Evolutionary conservation across 306 rosid genomes (phyloP).

Genomic region (Lotus japonicus): DNA sequence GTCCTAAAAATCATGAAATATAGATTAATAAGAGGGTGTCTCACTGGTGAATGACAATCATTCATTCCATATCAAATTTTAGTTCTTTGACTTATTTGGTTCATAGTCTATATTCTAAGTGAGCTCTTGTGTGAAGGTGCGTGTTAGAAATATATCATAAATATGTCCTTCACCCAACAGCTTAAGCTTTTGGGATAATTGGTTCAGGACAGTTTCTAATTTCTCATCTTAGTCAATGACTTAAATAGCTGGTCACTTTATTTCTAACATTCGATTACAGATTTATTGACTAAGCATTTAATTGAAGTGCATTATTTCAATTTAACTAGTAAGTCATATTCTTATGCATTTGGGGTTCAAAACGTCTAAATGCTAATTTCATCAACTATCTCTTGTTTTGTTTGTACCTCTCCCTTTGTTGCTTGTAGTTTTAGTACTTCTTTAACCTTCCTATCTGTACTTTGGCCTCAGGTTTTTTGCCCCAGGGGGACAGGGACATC

Average conservation of each 20-base stretch:
- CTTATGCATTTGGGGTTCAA: background rate
- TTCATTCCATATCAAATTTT: background rate
- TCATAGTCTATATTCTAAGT: background rate
- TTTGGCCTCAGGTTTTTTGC: constrained; percentile 47
- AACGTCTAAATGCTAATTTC: background rate
- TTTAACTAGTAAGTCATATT: background rate
- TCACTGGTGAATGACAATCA: background rate
- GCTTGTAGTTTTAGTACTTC: background rate
- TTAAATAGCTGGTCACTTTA: background rate
- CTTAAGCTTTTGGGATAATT: too few species aligned
- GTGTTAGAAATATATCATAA: too few species aligned
- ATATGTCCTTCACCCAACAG: too few species aligned
- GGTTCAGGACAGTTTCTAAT: background rate
- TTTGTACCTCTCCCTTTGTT: background rate
- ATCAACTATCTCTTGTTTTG: background rate
- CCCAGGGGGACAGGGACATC: constrained; percentile 21
- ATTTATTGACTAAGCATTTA: background rate
- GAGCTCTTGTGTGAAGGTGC: too few species aligned
- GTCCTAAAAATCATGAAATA: constrained; percentile 3
- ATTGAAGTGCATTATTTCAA: background rate
- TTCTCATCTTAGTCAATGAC: background rate
- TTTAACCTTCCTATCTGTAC: background rate
- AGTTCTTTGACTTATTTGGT: background rate
- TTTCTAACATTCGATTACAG: background rate
- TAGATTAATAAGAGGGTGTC: background rate